A percentile compares a stretch with the other conserved stretches of the same genome.
Conservation (phyloP, 2,329 filamentous ascomycete species). For the Aspergillus thermomutatus region DNA sequence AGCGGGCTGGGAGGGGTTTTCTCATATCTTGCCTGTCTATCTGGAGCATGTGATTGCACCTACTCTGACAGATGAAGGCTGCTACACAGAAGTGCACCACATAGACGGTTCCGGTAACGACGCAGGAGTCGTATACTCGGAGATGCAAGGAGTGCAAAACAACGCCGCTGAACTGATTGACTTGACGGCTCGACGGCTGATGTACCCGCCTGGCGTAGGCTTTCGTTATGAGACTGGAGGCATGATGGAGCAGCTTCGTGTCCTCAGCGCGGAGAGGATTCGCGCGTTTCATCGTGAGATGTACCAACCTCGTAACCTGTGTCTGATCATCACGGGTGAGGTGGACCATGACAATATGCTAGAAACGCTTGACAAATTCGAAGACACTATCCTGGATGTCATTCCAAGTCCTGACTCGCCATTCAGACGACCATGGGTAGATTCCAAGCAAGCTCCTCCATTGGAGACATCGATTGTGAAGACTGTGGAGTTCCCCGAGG, state of each 20-base stretch:
- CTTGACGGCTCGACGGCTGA: constrained; percentile 69
- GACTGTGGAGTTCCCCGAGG: constrained; percentile 88
- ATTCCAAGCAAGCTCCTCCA: constrained; percentile 73
- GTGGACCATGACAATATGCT: constrained; percentile 79
- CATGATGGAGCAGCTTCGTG: constrained; percentile 86
- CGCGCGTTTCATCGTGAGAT: constrained; percentile 93
- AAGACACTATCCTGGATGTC: constrained; percentile 77
- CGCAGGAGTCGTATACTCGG: constrained; percentile 95
- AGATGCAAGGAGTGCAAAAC: constrained; percentile 97
- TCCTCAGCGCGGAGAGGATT: constrained; percentile 83
- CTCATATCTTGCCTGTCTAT: constrained; percentile 90
- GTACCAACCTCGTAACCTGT: constrained; percentile 97
- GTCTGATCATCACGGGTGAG: constrained; percentile 87
- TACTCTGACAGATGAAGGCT: constrained; percentile 86
- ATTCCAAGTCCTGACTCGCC: constrained; percentile 71
- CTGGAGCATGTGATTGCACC: constrained; percentile 91
- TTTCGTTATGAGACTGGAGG: constrained; percentile 98
- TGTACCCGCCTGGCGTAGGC: constrained; percentile 86
- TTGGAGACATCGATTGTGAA: constrained; percentile 71
- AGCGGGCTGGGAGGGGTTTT: constrained; percentile 95
- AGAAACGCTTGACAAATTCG: constrained; percentile 79
- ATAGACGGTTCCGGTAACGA: constrained; percentile 91
- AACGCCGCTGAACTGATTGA: constrained; percentile 83
- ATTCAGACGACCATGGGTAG: constrained; percentile 87
- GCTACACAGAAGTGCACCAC: constrained; percentile 94